phyloP scores from a whole-genome alignment of 139 green algal genomes.

The Parachlorella kessleri region DNA sequence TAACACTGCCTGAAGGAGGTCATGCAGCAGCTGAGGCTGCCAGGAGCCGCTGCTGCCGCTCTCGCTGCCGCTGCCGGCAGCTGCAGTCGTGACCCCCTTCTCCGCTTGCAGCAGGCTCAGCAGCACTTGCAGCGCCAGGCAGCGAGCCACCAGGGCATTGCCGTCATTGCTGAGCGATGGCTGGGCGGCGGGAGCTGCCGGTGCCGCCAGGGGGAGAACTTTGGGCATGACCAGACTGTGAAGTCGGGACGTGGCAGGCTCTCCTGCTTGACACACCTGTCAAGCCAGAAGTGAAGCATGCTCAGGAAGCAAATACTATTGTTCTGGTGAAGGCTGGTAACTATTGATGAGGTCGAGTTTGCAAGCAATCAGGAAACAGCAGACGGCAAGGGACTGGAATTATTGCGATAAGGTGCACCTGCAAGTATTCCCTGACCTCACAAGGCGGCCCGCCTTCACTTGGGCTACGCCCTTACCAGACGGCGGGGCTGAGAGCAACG shows the following conservation, averaged over 20 bases:
- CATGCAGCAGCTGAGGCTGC: constrained; percentile 11
- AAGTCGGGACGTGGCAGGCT: background rate
- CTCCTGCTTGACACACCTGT: background rate
- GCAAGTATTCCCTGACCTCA: too few species aligned
- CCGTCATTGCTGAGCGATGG: too few species aligned
- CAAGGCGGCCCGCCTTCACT: too few species aligned
- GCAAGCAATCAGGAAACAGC: too few species aligned
- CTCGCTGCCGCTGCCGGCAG: constrained; percentile 1
- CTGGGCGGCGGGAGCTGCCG: background rate
- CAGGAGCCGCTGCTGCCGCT: background rate
- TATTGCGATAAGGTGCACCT: too few species aligned
- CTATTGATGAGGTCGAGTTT: too few species aligned
- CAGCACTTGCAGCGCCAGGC: background rate
- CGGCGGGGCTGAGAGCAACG: too few species aligned
- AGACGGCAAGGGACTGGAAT: too few species aligned
- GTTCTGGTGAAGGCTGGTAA: too few species aligned
- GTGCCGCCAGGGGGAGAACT: background rate
- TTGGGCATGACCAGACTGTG: background rate
- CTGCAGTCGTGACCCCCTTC: background rate
- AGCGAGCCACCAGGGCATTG: background rate
- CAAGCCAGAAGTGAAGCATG: too few species aligned
- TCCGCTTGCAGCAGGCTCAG: background rate
- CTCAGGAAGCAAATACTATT: too few species aligned
- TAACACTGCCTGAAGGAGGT: constrained; percentile 1
- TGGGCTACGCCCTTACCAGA: too few species aligned